Evolutionary conservation across 495 filamentous ascomycete genomes (phyloP).

Genomic region (Neurospora sp.): DNA sequence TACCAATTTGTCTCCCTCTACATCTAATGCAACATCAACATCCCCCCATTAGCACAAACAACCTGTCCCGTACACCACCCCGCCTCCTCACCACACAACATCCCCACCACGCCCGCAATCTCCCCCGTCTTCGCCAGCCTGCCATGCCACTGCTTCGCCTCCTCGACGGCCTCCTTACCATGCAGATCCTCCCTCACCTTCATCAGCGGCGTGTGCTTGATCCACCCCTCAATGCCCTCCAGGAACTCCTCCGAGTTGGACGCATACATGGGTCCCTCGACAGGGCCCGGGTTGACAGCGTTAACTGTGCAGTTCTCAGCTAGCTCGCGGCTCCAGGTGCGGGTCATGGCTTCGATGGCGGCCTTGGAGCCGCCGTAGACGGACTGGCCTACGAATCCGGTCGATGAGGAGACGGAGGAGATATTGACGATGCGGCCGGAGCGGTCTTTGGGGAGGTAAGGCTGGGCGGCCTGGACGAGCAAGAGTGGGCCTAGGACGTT

Average conservation of each 20-base stretch:
- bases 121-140: conserved; percentile 64
- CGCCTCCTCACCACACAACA: conserved; percentile 66
- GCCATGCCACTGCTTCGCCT: conserved; percentile 49
- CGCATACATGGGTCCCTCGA: conserved; percentile 62
- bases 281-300: conserved; percentile 80
- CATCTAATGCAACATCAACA: conserved; percentile 45
- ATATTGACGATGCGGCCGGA: conserved; percentile 73
- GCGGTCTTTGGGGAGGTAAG: conserved; percentile 63
- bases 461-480: conserved; percentile 58
- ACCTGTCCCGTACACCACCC: conserved; percentile 79
- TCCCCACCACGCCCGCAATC: conserved; percentile 76
- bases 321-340: conserved; percentile 79
- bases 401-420: conserved; percentile 55
- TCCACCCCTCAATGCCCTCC: conserved; percentile 37
- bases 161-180: conserved; percentile 47
- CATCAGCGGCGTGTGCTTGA: conserved; percentile 60
- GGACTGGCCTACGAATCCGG: conserved; percentile 60
- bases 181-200: conserved; percentile 45
- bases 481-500: conserved; percentile 85
- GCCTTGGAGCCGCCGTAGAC: conserved; percentile 88
- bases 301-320: conserved; percentile 73
- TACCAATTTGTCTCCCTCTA: not conserved
- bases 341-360: conserved; percentile 84
- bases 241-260: conserved; percentile 32
- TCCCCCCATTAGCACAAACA: conserved; percentile 80